Evolutionary conservation across 441 rosid genomes (phyloP), one percentile per base, ranked within the genome.

Genomic region (Populus hybrid): DNA sequence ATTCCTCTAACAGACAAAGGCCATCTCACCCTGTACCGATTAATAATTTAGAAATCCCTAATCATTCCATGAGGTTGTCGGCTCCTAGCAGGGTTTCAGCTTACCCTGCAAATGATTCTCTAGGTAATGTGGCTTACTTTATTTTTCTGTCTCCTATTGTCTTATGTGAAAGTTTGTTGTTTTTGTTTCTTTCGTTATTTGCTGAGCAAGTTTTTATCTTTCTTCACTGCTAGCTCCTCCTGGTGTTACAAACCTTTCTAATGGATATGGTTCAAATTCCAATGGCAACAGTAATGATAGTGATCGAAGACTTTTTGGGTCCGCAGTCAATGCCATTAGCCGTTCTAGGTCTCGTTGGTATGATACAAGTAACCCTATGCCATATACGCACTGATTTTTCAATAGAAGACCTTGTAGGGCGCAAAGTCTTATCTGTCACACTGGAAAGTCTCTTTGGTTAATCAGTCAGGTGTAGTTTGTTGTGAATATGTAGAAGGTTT

Each of bases 301-400:
- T 82, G 88, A 88, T 86, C 87, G 88, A 79, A 90, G 97, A 85
- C 85, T 78, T 83, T 83, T 83, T 24, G 89, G 93, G 79, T 76
- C 90, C 12, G 61, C 88, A 57, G 70, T 84, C 86, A 95, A 94
- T 80, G 81, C 76, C 76, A 78, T 75, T 84, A 86, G 82, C 77
- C 92, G 83, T 65, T 34, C 84, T 83, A 89, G 93, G 85, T 86
- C 94, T 53, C 82, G 85, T 61, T 88, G 89, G 82, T 82, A 84
- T 82, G 87, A 83, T 67, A 42, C 85, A 5, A 86, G 83, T 83
- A 78, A 83, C 28, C 77, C 79, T 63, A 79, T 81, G 68, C 74
- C 79, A 24, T 80, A 87, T 77, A 79, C 85, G 34, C 71, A 82
- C 63, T 84, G 84, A 81, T 79, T 53, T 35, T 59, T 71, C 61